These are phyloP conservation scores for Neofusicoccum kwambonambiense DNA, from an alignment of 2,329 filamentous ascomycete genomes.

Conservation along the genomic window DNA sequence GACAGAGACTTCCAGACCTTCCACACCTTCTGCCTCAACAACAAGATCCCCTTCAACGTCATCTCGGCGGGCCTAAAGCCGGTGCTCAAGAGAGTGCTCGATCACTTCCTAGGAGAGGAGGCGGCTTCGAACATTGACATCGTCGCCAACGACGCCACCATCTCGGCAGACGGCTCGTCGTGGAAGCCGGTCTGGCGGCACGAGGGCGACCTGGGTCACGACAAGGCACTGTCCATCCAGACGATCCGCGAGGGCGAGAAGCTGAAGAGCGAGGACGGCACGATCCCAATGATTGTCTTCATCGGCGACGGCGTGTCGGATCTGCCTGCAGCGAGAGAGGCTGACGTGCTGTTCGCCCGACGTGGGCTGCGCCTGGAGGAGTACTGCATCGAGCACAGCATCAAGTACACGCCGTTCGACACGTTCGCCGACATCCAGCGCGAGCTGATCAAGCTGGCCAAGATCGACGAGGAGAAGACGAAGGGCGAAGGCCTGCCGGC, in stretches of 20 bases:
- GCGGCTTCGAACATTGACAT: constrained; percentile 61
- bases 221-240: constrained; percentile 64
- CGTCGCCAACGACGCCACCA: constrained; percentile 65
- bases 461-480: constrained; percentile 61
- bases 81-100: constrained; percentile 60
- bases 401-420: constrained; percentile 62
- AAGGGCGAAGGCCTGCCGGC: constrained; percentile 58
- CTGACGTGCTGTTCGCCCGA: constrained; percentile 67
- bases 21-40: constrained; percentile 62
- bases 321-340: constrained; percentile 63
- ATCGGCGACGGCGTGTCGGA: constrained; percentile 70
- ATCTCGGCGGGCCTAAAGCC: constrained; percentile 68
- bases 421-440: constrained; percentile 65
- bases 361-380: constrained; percentile 64
- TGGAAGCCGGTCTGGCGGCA: constrained; percentile 70
- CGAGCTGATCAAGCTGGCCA: constrained; percentile 58
- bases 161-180: constrained; percentile 53
- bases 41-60: constrained; percentile 66
- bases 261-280: constrained; percentile 57
- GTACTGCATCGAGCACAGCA: constrained; percentile 62
- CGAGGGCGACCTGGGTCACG: constrained; percentile 63
- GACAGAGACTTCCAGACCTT: constrained; percentile 64
- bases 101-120: constrained; percentile 64
- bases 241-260: constrained; percentile 58
- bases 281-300: constrained; percentile 66